Percentiles rank a stretch among this genome's conserved stretches.
Conservation (phyloP, 2,329 filamentous ascomycete genomes). For the Mycosphaerella sp. region DNA sequence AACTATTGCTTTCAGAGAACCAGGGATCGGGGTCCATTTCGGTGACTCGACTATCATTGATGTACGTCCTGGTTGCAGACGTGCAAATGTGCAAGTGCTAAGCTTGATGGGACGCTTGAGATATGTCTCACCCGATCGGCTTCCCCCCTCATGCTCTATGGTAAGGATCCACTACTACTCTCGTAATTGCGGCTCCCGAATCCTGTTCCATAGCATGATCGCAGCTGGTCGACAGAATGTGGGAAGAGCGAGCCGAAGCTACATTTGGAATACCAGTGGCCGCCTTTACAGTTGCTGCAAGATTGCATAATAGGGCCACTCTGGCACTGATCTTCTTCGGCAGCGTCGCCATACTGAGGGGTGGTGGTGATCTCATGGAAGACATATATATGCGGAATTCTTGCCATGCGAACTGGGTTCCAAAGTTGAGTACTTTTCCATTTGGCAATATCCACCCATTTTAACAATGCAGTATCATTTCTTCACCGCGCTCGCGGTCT, state of each 20-base stretch:
- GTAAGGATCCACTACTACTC: not conserved
- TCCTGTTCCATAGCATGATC: not conserved
- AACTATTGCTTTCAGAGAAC: too few relatives aligned
- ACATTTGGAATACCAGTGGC: not conserved
- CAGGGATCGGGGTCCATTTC: too few relatives aligned
- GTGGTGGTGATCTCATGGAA: not conserved
- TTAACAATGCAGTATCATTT: not conserved
- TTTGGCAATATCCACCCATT: not conserved
- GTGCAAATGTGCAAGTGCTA: not conserved
- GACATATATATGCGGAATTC: not conserved
- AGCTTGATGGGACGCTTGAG: not conserved
- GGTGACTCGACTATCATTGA: too few relatives aligned
- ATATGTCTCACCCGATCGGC: not conserved
- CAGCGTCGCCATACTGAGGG: not conserved
- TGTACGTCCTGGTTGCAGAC: too few relatives aligned
- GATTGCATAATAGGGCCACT: not conserved
- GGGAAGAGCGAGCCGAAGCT: not conserved
- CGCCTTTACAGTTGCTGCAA: not conserved
- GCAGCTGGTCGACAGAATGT: not conserved
- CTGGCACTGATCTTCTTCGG: not conserved
- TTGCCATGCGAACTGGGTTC: too few relatives aligned
- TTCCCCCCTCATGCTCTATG: not conserved
- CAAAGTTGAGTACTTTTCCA: not conserved
- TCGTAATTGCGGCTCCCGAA: too few relatives aligned
- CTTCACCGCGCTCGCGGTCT: not conserved